Conservation (phyloP, 768 basidiomycete species). For the Favolaschia claudopus region DNA sequence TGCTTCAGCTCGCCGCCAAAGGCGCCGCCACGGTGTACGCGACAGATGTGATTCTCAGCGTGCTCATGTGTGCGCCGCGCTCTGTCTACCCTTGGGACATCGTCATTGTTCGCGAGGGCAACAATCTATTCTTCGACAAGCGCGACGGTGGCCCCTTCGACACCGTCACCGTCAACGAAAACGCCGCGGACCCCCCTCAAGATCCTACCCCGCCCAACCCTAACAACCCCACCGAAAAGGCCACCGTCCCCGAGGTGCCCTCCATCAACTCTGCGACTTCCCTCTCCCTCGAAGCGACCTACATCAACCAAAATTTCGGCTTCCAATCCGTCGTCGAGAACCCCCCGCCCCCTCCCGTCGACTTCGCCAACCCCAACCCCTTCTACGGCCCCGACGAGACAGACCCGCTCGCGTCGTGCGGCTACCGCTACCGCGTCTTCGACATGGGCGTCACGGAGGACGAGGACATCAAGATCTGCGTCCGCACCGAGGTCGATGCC, state of each 20-base stretch:
- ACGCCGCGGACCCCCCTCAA: constrained; percentile 92
- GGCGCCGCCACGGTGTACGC: constrained; percentile 88
- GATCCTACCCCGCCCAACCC: constrained; percentile 82
- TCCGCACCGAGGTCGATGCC: constrained; percentile 96
- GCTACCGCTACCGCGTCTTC: constrained; percentile 95
- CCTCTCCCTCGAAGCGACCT: constrained; percentile 95
- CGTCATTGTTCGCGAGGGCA: constrained; percentile 91
- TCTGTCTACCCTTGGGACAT: constrained; percentile 99
- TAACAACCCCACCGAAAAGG: constrained; percentile 77
- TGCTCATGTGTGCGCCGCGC: constrained; percentile 95
- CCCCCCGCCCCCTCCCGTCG: constrained; percentile 65
- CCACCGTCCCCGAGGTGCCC: constrained; percentile 68
- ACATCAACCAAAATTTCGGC: constrained; percentile 98
- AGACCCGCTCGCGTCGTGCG: constrained; percentile 94
- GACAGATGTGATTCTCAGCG: constrained; percentile 93
- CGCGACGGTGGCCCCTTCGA: constrained; percentile 97
- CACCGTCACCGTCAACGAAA: constrained; percentile 98
- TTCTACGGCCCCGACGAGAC: constrained; percentile 95
- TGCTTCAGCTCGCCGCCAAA: constrained; percentile 74
- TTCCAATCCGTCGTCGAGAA: constrained; percentile 92
- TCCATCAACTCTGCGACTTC: constrained; percentile 94
- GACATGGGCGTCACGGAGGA: constrained; percentile 91
- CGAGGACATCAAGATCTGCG: constrained; percentile 89
- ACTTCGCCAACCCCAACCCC: constrained; percentile 90
- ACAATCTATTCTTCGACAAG: constrained; percentile 96